Percentiles rank a stretch among this genome's conserved stretches.
Conservation (phyloP, 2,329 filamentous ascomycete species). For the Microcyclospora pomicola region DNA sequence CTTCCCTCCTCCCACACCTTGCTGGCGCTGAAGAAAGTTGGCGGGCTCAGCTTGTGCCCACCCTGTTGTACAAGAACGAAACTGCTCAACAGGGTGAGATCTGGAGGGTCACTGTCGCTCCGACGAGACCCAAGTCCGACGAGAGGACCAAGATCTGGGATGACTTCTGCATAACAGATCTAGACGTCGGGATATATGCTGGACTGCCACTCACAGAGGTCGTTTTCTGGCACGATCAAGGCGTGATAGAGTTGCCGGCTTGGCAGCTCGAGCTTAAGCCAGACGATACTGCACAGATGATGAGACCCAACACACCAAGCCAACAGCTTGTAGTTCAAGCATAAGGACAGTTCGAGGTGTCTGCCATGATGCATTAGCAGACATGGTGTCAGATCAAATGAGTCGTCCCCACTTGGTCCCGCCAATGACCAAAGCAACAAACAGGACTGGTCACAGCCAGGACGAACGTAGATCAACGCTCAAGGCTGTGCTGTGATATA, state of each 20-base stretch:
- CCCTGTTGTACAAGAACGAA: constrained; percentile 16
- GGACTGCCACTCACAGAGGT: constrained; percentile 16
- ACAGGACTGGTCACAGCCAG: too few relatives aligned
- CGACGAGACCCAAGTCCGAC: constrained; percentile 2
- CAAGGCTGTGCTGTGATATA: too few relatives aligned
- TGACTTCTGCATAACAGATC: constrained; percentile 14
- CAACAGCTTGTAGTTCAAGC: too few relatives aligned
- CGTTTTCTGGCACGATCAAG: constrained; percentile 15
- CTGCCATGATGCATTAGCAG: too few relatives aligned
- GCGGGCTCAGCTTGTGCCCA: constrained; percentile 16
- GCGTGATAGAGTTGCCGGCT: constrained; percentile 14
- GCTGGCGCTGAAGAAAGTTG: constrained; percentile 2
- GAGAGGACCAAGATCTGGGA: constrained; percentile 8
- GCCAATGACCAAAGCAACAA: too few relatives aligned
- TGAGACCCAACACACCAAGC: too few relatives aligned
- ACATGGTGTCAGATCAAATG: too few relatives aligned
- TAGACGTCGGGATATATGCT: constrained; percentile 14
- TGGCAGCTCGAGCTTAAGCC: constrained; percentile 13
- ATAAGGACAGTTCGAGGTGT: too few relatives aligned
- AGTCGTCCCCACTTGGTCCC: too few relatives aligned
- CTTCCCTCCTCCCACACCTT: constrained; percentile 1
- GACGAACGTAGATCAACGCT: too few relatives aligned
- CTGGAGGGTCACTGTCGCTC: constrained; percentile 12
- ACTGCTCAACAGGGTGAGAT: constrained; percentile 13
- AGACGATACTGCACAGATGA: neutral